Base-by-base conservation (phyloP, 2,329 filamentous ascomycete species). In the Microascus cirrosus region DNA sequence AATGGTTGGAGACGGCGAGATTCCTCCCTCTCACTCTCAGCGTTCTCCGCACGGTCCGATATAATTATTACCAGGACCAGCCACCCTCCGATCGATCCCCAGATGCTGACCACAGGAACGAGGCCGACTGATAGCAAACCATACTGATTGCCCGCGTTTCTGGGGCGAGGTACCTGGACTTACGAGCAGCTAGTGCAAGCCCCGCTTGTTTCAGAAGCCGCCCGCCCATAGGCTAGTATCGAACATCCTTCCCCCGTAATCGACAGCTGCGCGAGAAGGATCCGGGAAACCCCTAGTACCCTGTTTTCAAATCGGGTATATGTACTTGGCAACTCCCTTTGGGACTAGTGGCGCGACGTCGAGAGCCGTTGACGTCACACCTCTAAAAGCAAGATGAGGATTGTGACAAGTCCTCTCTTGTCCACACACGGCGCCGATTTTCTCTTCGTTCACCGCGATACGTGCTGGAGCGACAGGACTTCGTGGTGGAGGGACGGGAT, bases 311-410 rank as follows among this genome's bases (percentile, higher is more conserved):
- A 18, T n/a, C 6, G 8, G 39, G 39, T 45, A 45, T n/a, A 15
- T 45, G 18, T 45, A 45, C 39, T 7, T 45, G 13, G 18, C 20
- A 24, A 48, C 28, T 45, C 39, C 36, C 24, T 48, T 45, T n/a
- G 39, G 39, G 36, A 18, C 39, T 45, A 18, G 39, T 20, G 18
- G 45, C 34, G 32, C 25, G 36, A 20, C 12, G 22, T n/a, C 55
- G 28, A 42, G 45, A 18, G 55, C 55, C 55, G 39, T 34, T 57
- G 55, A 57, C 55, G 55, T 57, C 55, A 57, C 34, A 11, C 15
- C 10, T 25, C 32, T 10, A 18, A 57, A 24, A 55, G 34, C 34
- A 22, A 32, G 35, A 25, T 53, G 39, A 22, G 20, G 22, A 11
- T 32, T 39, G 55, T 52, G 42, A 57, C 55, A 11, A 15, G 50